A percentile compares a stretch with the other conserved stretches of the same genome.
phyloP scores from a whole-genome alignment of 2,329 filamentous ascomycete genomes.

The Cytospora paraplurivora region DNA sequence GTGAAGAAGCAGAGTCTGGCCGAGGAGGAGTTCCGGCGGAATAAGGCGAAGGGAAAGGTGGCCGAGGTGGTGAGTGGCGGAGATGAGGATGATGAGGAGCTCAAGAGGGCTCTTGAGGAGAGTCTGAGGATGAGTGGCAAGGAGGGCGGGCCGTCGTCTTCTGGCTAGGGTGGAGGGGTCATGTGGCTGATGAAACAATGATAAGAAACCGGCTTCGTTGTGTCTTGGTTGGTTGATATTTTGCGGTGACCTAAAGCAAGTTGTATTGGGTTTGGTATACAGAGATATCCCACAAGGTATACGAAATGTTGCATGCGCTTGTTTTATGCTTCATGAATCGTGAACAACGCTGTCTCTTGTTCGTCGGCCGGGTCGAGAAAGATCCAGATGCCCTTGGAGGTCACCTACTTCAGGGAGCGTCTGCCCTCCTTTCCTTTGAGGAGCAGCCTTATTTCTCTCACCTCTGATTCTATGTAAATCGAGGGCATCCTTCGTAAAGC shows the following conservation, averaged over 20 bases:
- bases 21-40: conserved; percentile 59
- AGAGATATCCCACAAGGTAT: conserved; percentile 23
- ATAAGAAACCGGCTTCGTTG: neutral
- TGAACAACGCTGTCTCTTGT: neutral
- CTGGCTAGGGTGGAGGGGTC: neutral
- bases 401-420: neutral
- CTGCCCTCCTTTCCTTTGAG: conserved; percentile 1
- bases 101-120: conserved; percentile 56
- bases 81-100: conserved; percentile 56
- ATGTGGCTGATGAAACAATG: neutral
- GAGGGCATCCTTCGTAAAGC: too few species aligned
- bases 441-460: conserved; percentile 21
- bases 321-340: neutral
- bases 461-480: too few species aligned
- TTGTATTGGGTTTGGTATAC: conserved; percentile 15
- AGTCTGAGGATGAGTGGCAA: conserved; percentile 50
- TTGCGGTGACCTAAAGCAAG: neutral
- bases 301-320: conserved; percentile 7
- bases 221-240: neutral
- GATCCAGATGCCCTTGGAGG: neutral
- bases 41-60: conserved; percentile 40
- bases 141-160: conserved; percentile 31
- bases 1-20: conserved; percentile 74
- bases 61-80: conserved; percentile 34
- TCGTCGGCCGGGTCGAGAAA: neutral